Conservation (phyloP, 2,329 filamentous ascomycete genomes). For the Thermothelomyces thermophilus region DNA sequence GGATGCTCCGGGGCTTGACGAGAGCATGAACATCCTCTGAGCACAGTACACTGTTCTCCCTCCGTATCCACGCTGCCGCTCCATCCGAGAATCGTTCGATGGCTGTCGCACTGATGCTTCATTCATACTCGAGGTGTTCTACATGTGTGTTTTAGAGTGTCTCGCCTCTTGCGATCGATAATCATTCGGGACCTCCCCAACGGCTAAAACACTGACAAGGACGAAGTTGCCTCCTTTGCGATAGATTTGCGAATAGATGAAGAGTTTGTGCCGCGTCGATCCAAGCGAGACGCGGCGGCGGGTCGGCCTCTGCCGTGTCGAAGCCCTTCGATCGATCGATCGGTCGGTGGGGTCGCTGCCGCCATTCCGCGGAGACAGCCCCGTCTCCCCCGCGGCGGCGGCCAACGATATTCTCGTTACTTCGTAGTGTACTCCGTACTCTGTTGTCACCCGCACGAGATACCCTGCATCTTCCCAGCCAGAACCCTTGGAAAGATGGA, state of each 20-base stretch:
- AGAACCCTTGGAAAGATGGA: neutral
- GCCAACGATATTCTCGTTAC: too few species aligned
- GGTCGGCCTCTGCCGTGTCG: too few species aligned
- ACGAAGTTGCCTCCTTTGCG: too few species aligned
- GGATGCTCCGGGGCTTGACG: too few species aligned
- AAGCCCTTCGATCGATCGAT: slow-evolving; percentile 7
- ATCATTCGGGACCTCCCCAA: neutral
- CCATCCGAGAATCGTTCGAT: too few species aligned
- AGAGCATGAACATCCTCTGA: too few species aligned
- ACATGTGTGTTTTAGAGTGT: too few species aligned
- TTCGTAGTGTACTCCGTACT: neutral
- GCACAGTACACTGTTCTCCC: too few species aligned
- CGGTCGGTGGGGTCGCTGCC: slow-evolving; percentile 1
- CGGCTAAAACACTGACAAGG: neutral
- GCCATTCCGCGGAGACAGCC: neutral
- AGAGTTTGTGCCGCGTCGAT: neutral
- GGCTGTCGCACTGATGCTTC: too few species aligned
- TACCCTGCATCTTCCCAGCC: neutral
- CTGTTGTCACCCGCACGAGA: neutral
- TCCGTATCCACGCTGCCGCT: too few species aligned
- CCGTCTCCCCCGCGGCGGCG: neutral
- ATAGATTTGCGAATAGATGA: neutral
- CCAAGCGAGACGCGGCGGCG: too few species aligned
- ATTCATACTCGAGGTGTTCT: too few species aligned
- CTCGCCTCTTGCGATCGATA: neutral